A percentile compares a stretch with the other conserved stretches of the same genome.
These are phyloP conservation scores for Simmondsia chinensis DNA, from an alignment of 148 eudicot genomes.

Conservation along the genomic window DNA sequence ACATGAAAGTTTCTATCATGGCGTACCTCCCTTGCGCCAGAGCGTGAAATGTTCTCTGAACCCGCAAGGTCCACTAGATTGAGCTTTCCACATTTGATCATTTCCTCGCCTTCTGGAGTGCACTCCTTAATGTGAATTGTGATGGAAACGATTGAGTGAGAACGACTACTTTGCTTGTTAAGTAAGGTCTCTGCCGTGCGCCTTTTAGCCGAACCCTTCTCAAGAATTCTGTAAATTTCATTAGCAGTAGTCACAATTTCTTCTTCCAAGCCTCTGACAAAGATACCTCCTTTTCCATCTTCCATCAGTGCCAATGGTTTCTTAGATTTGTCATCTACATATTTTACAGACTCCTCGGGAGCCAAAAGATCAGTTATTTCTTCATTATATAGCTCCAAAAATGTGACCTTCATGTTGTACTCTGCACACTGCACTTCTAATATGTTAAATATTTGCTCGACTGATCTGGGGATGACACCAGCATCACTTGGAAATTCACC, in stretches of 20 bases:
- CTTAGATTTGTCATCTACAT: slow-evolving; percentile 81
- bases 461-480: slow-evolving; percentile 98
- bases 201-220: slow-evolving; percentile 95
- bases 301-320: slow-evolving; percentile 99
- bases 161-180: slow-evolving; percentile 97
- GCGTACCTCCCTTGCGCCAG: slow-evolving; percentile 96
- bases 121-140: slow-evolving; percentile 96
- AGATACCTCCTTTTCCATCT: slow-evolving; percentile 96
- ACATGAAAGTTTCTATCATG: too few species aligned
- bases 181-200: slow-evolving; percentile 96
- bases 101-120: slow-evolving; percentile 98
- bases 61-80: slow-evolving; percentile 99
- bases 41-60: slow-evolving; percentile 95
- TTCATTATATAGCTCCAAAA: slow-evolving; percentile 89
- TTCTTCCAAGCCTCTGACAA: slow-evolving; percentile 94
- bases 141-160: slow-evolving; percentile 93
- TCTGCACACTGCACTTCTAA: slow-evolving; percentile 91
- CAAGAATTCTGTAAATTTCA: slow-evolving; percentile 91
- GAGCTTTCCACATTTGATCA: slow-evolving; percentile 97
- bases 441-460: slow-evolving; percentile 72
- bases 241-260: slow-evolving; percentile 89
- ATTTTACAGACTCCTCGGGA: slow-evolving; percentile 69
- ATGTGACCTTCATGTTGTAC: slow-evolving; percentile 92
- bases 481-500: slow-evolving; percentile 95
- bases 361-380: slow-evolving; percentile 92